phyloP scores from a whole-genome alignment of 2,329 filamentous ascomycete genomes.

The Tolypocladium tropicale region DNA sequence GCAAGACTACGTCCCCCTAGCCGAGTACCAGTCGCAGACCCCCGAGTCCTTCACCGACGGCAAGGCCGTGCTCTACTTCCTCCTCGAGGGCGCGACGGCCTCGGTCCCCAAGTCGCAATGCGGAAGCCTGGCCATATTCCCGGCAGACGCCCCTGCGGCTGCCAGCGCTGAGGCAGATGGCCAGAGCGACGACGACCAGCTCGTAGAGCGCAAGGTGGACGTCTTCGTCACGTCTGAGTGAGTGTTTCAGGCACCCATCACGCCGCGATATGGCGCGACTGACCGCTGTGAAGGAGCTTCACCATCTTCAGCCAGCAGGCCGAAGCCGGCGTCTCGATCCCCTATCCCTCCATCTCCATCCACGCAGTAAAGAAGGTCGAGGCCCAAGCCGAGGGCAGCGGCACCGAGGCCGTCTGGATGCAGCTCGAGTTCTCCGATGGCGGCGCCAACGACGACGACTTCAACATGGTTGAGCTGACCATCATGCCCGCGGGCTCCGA shows the following conservation, averaged over 20 bases:
- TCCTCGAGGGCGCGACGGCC: conserved; percentile 45
- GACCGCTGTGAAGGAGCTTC: conserved; percentile 27
- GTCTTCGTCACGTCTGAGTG: conserved; percentile 51
- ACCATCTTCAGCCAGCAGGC: conserved; percentile 52
- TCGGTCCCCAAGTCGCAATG: conserved; percentile 45
- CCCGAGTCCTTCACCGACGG: conserved; percentile 61
- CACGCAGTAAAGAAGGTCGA: conserved; percentile 59
- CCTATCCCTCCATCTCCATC: conserved; percentile 65
- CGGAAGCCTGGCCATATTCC: conserved; percentile 44
- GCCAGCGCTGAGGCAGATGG: conserved; percentile 9
- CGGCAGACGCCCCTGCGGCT: conserved; percentile 24
- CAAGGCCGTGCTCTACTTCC: conserved; percentile 61
- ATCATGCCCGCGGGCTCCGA: conserved; percentile 40
- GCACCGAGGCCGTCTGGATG: conserved; percentile 49
- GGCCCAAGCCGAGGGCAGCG: conserved; percentile 22
- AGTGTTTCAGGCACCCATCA: not conserved
- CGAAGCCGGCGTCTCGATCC: conserved; percentile 54
- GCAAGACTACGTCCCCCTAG: conserved; percentile 52
- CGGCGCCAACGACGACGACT: conserved; percentile 51
- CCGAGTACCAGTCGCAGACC: conserved; percentile 62
- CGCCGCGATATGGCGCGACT: not conserved
- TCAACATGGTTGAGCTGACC: conserved; percentile 56
- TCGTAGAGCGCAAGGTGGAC: conserved; percentile 39
- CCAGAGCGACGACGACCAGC: conserved; percentile 23
- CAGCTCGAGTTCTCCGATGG: conserved; percentile 55